A percentile compares a stretch with the other conserved stretches of the same genome.
These are phyloP conservation scores for Camelina neglecta DNA, from an alignment of 345 rosid genomes.

Conservation along the genomic window DNA sequence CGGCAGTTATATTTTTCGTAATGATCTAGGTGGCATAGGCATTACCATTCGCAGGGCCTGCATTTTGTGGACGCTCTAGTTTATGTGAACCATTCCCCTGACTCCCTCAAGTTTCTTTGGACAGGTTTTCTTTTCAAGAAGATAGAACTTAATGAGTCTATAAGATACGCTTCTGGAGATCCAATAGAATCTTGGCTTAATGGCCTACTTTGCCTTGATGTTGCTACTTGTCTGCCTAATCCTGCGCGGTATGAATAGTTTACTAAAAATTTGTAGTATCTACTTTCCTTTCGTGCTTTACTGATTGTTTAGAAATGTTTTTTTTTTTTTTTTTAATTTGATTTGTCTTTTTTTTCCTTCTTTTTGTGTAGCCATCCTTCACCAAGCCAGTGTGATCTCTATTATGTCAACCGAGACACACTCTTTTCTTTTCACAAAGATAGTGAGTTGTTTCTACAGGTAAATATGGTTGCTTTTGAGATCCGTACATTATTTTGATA, in stretches of 20 bases:
- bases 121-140: constrained; percentile 86
- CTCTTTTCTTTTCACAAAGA: constrained; percentile 96
- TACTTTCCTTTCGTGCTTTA: not conserved
- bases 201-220: constrained; percentile 89
- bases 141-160: constrained; percentile 90
- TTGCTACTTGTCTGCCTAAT: constrained; percentile 68
- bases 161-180: constrained; percentile 91
- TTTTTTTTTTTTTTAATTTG: not conserved
- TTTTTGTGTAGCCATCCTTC: constrained; percentile 67
- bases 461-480: constrained; percentile 38
- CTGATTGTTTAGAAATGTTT: not conserved
- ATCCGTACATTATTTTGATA: not conserved
- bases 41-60: too few relatives aligned
- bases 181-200: constrained; percentile 98
- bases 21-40: constrained; percentile 1
- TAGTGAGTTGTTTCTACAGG: constrained; percentile 88
- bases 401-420: constrained; percentile 89
- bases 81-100: constrained; percentile 19
- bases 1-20: constrained; percentile 4
- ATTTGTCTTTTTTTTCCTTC: constrained; percentile 17
- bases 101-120: constrained; percentile 29
- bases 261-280: constrained; percentile 13
- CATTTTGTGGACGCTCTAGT: too few relatives aligned
- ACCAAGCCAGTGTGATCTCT: constrained; percentile 84
- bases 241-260: constrained; percentile 42